These are phyloP conservation scores for Acanthamoeba castellanii DNA, from an alignment of 208 protist species.

Conservation along the genomic window DNA sequence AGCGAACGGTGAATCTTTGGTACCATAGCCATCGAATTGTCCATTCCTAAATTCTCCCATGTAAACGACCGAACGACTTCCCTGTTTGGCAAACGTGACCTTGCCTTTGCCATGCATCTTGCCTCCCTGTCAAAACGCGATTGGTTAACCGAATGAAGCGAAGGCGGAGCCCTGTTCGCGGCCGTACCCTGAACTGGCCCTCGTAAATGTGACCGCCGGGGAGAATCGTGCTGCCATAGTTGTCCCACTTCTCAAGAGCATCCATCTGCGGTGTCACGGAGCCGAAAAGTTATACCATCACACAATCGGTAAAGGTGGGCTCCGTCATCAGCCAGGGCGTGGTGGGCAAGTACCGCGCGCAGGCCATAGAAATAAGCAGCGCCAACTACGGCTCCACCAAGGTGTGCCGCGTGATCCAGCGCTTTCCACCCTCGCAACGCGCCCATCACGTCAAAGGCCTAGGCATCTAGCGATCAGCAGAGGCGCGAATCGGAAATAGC, in stretches of 20 bases:
- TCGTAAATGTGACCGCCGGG: constrained; percentile 1
- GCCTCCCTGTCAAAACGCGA: not conserved
- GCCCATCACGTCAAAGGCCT: constrained; percentile 15
- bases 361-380: constrained; percentile 14
- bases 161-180: not conserved
- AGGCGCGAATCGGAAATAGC: not conserved
- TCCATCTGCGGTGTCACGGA: not conserved
- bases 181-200: not conserved
- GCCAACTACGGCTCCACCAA: constrained; percentile 20
- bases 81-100: not conserved
- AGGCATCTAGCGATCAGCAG: not conserved
- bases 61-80: not conserved
- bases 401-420: constrained; percentile 44
- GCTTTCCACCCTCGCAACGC: constrained; percentile 1
- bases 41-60: not conserved
- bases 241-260: constrained; percentile 2
- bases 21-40: constrained; percentile 25
- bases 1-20: not conserved
- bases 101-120: constrained; percentile 34
- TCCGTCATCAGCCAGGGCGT: not conserved
- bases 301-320: too few relatives aligned
- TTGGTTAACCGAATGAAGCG: not conserved
- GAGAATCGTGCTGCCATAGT: not conserved
- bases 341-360: not conserved
- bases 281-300: not conserved